Base-by-base conservation (phyloP, 2,329 filamentous ascomycete species). In the Davidsoniella virescens region DNA sequence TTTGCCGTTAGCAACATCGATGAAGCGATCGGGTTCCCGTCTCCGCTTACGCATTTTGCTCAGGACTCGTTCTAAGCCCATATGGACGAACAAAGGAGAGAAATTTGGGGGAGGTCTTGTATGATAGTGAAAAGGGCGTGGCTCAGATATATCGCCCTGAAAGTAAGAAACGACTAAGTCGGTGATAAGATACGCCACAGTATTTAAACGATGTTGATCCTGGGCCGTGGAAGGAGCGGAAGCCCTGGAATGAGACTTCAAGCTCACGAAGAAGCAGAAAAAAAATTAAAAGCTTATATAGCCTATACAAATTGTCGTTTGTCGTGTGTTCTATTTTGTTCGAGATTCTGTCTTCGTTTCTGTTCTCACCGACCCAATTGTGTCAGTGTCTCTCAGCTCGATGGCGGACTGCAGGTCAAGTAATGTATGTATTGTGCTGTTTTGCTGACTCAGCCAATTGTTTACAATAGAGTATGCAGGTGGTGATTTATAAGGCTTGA, bases 1-100 rank as follows among this genome's bases (percentile, higher is more conserved):
- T 95, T 96, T 60, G 92, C 90, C 25, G 90, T 96, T 50, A 86
- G 82, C 38, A 88, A 92, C 1, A 74, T 98, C 1, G 87, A 92
- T 60, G 88, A 88, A 12, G 81, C 88, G 54, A 82, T 96, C 16
- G 71, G 40, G 49, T 44, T 49, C 20, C 10, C 59, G 43, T 53
- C 48, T 53, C 33, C 47, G 51, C 29, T 50, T 50, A 14, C 51
- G 51, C 51, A 53, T 53, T 42, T 53, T 53, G 23, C 51, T 53
- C 4, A 53, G 16, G 14, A 53, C 51, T 10, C 51, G 43, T 20
- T 53, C 51, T 2, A 53, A 17, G 18, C 51, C 51, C 51, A 53
- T 53, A 20, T 16, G 43, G 36, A 16, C 14, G 29, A 33, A 41
- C 14, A 10, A 40, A 47, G 29, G 20, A 7, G 20, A n/a, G 26